phyloP scores from a whole-genome alignment of 2,329 filamentous ascomycete species.

The Ophiostoma quercus region DNA sequence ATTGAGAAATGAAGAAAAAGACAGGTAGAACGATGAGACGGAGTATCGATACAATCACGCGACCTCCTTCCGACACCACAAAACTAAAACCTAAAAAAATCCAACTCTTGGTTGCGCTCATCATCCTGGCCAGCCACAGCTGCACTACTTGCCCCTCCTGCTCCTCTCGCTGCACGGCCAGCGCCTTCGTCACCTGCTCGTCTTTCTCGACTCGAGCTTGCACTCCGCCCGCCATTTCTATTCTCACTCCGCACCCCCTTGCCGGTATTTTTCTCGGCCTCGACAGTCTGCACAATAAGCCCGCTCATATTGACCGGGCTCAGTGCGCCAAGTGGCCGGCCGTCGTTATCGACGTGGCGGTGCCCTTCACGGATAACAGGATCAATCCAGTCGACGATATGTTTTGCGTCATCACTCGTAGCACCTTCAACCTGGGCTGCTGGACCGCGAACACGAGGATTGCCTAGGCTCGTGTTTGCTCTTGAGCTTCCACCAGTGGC shows the following conservation, averaged over 20 bases:
- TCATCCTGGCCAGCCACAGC: constrained; percentile 16
- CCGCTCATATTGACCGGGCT: neutral
- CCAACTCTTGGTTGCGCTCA: constrained; percentile 37
- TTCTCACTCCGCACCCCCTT: neutral
- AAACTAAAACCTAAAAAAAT: constrained; percentile 38
- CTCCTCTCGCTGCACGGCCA: neutral
- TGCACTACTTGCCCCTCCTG: neutral
- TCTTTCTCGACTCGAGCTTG: neutral
- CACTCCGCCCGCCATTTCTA: neutral
- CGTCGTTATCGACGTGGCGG: neutral
- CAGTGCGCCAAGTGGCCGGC: neutral
- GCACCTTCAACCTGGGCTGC: neutral
- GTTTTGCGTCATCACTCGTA: neutral
- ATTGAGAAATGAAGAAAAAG: neutral
- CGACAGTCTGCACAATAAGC: neutral
- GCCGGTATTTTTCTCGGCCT: neutral
- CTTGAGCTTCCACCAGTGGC: neutral
- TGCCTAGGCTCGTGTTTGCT: neutral
- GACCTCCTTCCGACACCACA: neutral
- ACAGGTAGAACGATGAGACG: neutral
- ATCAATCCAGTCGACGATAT: constrained; percentile 31
- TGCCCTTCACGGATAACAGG: constrained; percentile 19
- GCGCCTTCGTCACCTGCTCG: neutral
- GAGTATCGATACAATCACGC: too few species aligned
- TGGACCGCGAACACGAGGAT: neutral